phyloP scores from a whole-genome alignment of 768 basidiomycete species.

The Dioszegia crocea region DNA sequence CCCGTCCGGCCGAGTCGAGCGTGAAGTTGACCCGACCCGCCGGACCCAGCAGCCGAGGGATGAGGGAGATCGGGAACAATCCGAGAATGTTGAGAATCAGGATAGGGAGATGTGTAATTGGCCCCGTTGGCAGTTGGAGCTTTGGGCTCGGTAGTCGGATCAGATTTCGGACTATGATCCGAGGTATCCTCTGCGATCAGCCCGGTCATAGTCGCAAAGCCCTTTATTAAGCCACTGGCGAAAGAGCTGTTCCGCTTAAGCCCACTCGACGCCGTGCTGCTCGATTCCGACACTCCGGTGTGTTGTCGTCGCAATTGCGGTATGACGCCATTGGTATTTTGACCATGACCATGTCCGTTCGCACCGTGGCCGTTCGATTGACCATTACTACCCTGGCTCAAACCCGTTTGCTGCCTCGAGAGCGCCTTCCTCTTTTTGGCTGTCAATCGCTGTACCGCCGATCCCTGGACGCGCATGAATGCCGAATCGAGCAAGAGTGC shows the following conservation, averaged over 20 bases:
- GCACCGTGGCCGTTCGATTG: background rate
- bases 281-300: conserved; percentile 22
- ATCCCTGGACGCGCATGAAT: conserved; percentile 68
- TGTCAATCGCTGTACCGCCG: conserved; percentile 54
- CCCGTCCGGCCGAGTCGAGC: background rate
- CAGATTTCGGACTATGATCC: background rate
- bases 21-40: background rate
- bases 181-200: conserved; percentile 4
- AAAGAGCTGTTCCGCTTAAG: conserved; percentile 44
- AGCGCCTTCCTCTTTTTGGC: conserved; percentile 6
- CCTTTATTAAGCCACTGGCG: conserved; percentile 38
- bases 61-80: conserved; percentile 22
- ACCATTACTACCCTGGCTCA: conserved; percentile 13
- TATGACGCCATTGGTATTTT: conserved; percentile 13
- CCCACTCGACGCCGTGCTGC: conserved; percentile 3
- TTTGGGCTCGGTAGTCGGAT: background rate
- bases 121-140: background rate
- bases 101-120: conserved; percentile 15
- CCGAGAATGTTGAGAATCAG: conserved; percentile 32
- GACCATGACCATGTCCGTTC: conserved; percentile 10
- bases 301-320: conserved; percentile 30
- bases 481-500: conserved; percentile 85
- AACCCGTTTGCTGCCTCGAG: conserved; percentile 3
- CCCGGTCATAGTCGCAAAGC: conserved; percentile 46
- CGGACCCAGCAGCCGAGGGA: background rate